Conservation (phyloP, 1,284 basidiomycete genomes). For the Ganoderma leucocontextum region DNA sequence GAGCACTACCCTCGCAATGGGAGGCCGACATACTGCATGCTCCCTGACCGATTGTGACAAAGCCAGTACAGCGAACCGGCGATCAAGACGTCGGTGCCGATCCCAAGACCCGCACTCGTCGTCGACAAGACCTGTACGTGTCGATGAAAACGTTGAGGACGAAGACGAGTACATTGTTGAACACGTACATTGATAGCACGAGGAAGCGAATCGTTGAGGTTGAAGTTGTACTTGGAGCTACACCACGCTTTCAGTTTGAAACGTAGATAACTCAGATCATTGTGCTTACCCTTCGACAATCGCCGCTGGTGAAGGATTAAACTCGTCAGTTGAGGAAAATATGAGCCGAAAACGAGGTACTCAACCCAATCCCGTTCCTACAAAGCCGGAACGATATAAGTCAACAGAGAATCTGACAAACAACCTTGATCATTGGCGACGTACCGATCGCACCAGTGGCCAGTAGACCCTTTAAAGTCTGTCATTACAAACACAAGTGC, state of each 20-base stretch:
- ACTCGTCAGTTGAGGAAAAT: neutral
- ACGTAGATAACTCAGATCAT: neutral
- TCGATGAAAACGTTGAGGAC: neutral
- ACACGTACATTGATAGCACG: conserved; percentile 16
- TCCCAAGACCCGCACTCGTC: conserved; percentile 23
- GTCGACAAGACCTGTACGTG: conserved; percentile 20
- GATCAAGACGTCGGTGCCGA: conserved; percentile 25
- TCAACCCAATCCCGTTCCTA: conserved; percentile 17
- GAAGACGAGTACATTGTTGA: neutral
- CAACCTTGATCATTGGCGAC: neutral
- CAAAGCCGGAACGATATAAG: neutral
- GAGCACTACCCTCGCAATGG: neutral
- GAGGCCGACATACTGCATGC: conserved; percentile 12
- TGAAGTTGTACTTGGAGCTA: conserved; percentile 20
- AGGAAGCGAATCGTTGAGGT: conserved; percentile 15
- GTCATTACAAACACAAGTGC: neutral
- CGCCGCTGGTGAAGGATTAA: conserved; percentile 5
- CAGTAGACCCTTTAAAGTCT: conserved; percentile 13
- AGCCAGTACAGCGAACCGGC: conserved; percentile 26
- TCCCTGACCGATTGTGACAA: conserved; percentile 18
- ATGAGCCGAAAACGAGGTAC: neutral
- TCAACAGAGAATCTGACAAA: neutral
- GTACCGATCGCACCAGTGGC: conserved; percentile 23
- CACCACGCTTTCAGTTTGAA: neutral
- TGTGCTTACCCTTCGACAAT: conserved; percentile 23